Base-by-base conservation (phyloP, 768 basidiomycete species). In the Agaricus subrufescens region DNA sequence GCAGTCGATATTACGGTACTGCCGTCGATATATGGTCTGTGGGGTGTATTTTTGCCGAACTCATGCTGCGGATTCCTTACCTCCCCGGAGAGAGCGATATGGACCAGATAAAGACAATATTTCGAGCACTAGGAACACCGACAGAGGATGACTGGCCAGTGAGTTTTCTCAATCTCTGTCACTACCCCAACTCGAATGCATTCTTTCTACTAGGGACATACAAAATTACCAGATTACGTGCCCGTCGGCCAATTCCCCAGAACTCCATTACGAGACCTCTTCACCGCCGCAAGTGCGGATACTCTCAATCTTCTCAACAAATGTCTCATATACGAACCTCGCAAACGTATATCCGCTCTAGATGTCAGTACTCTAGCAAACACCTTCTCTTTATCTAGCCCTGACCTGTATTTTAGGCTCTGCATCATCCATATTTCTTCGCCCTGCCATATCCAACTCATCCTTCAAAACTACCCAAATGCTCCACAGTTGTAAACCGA, bases 111-210 rank as follows among this genome's bases (percentile, higher is more conserved):
- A 95, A 94, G 68, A 92, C 89, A 37, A 95, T 86, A 50, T 98
- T 97, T 68, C 86, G 89, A 46, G 97, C 96, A 0, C 79, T 99
- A 26, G 97, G 97, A 0, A 95, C 96, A 8, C 97, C 97, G 1
- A 90, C 93, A 0, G 97, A 98, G 67, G 88, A 93, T 50, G 96
- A 98, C 25, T 99, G 97, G 97, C 96, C 95, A 1, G 94, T 94
- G 71, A 56, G 84, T 31, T 34, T 34, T 45, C 43, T 45, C 11
- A n/a, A 12, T 25, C 55, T 27, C 39, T 23, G 51, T 49, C 15
- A 26, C 42, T 45, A 37, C 27, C 15, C n/a, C 38, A 30, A 26
- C 25, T 56, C 39, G 46, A 27, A 30, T 43, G 43, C 23, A 27
- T 43, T 53, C 43, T 34, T 6, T 40, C 3, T 38, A 8, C 8